Base-by-base conservation (phyloP, 805 yeast genomes). In the Yarrowia sp. region DNA sequence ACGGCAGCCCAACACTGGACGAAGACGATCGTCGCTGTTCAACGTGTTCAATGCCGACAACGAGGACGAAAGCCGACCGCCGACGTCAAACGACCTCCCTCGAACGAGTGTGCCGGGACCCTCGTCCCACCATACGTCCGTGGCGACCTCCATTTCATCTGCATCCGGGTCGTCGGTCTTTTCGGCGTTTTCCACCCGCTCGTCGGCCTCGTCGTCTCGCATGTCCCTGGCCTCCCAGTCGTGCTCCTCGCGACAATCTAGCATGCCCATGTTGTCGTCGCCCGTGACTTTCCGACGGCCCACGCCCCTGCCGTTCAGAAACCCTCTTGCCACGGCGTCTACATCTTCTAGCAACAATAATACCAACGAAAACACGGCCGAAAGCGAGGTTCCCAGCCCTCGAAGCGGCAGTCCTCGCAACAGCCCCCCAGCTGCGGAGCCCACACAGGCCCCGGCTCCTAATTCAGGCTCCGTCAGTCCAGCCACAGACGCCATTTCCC, bases 331-430 rank as follows among this genome's bases (percentile, higher is more conserved):
- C 9, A 24, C 30, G 19, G 34, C 19, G 9, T 3, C 36, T 24
- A 24, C 30, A 24, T 39, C 56, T 12, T 19, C 60, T 20, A 17
- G 13, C 39, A 36, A 12, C 9, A 9, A 20, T 33, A 9, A n/a
- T 9, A 13, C 44, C 14, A 19, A 36, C 8, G 42, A 19, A 14
- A 20, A n/a, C 20, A 38, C 58, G 5, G 46, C 60, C 9, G 60
- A 55, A 24, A 53, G 60, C 36, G 61, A 55, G 20, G 61, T 55
- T 1, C 61, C 61, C 12, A 55, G 61, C 12, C 61, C 61, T 40
- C 46, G 61, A 15, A 39, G 46, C n/a, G 61, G 61, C 9, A 55
- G 61, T n/a, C 61, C 61, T 6, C 10, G 46, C 15, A 53, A 20
- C 46, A 53, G 60, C 5, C 60, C 60, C 5, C 60, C 60, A 2